phyloP scores from a whole-genome alignment of 2,329 filamentous ascomycete genomes.

The Phoma sp. region DNA sequence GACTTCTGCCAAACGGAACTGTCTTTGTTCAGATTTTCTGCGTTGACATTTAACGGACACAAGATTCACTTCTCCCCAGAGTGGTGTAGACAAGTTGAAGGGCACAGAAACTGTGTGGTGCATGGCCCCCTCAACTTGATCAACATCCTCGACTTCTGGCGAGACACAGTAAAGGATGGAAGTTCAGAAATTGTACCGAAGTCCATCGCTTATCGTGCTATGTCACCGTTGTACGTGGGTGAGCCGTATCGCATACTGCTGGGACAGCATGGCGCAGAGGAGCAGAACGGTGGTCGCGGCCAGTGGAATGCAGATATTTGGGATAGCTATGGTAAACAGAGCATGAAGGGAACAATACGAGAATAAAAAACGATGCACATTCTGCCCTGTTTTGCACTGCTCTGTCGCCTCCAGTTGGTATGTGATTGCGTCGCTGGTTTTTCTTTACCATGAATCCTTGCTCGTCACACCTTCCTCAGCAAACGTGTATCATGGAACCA shows the following conservation, averaged over 20 bases:
- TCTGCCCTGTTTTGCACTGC: no score
- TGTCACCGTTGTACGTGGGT: constrained; percentile 41
- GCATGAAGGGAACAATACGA: constrained; percentile 40
- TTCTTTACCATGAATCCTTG: not conserved
- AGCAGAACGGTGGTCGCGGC: not conserved
- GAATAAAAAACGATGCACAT: constrained; percentile 14
- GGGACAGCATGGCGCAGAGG: constrained; percentile 1
- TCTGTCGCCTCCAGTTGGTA: no score
- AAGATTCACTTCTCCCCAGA: constrained; percentile 81
- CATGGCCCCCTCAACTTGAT: constrained; percentile 84
- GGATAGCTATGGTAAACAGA: constrained; percentile 41
- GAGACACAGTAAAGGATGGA: constrained; percentile 29
- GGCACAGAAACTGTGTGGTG: constrained; percentile 76
- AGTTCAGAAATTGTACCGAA: constrained; percentile 29
- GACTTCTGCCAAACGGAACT: constrained; percentile 69
- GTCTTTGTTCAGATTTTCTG: constrained; percentile 88
- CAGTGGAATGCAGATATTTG: constrained; percentile 39
- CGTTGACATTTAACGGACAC: constrained; percentile 92
- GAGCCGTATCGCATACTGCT: constrained; percentile 41
- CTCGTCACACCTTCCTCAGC: constrained; percentile 5
- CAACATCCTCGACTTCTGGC: constrained; percentile 46
- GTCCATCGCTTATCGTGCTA: constrained; percentile 39
- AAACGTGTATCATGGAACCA: not conserved
- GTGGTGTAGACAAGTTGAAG: constrained; percentile 75
- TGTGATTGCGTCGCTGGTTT: no score